Evolutionary conservation across 768 basidiomycete genomes (phyloP), one percentile per base, ranked within the genome.

Genomic region (Auriscalpium orientale): DNA sequence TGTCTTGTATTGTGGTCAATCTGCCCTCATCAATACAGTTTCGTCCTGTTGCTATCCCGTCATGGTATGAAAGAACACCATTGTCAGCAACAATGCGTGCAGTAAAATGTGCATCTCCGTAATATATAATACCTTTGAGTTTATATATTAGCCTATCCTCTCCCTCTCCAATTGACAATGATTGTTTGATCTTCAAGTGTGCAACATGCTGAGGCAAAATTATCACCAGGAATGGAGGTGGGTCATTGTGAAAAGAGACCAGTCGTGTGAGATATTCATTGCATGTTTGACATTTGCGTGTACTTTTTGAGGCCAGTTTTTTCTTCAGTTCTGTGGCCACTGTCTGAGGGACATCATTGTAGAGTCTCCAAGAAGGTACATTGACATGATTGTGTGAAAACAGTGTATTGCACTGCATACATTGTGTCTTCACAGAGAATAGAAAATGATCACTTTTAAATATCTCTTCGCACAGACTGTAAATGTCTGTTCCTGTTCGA

Each of bases 21-120:
- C n/a, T 34, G n/a, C 35, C 49, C 16, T 51, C 49, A 35, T 13
- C 18, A 8, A n/a, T n/a, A 51, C 33, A 37, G 35, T 37, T 8
- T 38, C 35, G 6, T 16, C 36, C 18, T 18, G 50, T 51, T 3
- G 50, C 35, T 34, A 34, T 36, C 48, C 68, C 65, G 62, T 70
- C 65, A 57, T 68, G 57, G 40, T 60, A 68, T 64, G 64, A 68
- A 1, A 67, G 51, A 45, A 16, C 55, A 8, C 58, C 60, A 36
- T 44, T 34, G 11, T 50, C 33, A 50, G 57, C 54, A 44, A 68
- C 55, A 16, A 62, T 48, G 20, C 63, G 36, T 38, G 51, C 53
- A 5, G 59, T 65, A 49, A 66, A 70, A 46, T 70, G 69, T 12
- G 33, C 37, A 3, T 52, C 53, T 10, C 61, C 64, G 48, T 50